These are phyloP conservation scores for Talaromyces sp. DNA, from an alignment of 2,329 filamentous ascomycete species.

Conservation along the genomic window DNA sequence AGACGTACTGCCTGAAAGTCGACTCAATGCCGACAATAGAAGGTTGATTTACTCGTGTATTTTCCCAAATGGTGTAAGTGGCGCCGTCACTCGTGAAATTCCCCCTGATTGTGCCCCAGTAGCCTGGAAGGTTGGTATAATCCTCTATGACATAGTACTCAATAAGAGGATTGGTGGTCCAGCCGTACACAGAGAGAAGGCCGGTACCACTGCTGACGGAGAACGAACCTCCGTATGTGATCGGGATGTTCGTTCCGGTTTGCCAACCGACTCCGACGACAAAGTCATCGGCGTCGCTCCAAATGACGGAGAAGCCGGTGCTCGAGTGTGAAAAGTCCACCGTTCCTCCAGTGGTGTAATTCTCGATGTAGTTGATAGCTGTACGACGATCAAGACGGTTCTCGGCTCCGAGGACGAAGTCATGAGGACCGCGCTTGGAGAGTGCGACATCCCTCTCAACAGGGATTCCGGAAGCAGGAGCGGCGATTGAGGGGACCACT, in stretches of 20 bases:
- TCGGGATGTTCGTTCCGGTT: conserved; percentile 39
- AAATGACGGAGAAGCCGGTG: conserved; percentile 47
- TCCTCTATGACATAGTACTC: too few species aligned
- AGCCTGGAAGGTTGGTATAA: too few species aligned
- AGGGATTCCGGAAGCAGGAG: neutral
- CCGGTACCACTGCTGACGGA: too few species aligned
- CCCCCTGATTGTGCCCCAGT: too few species aligned
- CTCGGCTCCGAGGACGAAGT: neutral
- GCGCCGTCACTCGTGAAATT: too few species aligned
- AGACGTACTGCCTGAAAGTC: too few species aligned
- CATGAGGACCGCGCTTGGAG: neutral
- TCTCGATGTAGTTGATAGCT: neutral
- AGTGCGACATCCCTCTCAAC: neutral
- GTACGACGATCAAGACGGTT: neutral
- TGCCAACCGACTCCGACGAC: conserved; percentile 60
- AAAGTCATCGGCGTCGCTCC: conserved; percentile 51
- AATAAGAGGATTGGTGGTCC: too few species aligned
- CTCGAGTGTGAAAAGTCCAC: conserved; percentile 47
- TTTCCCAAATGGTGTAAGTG: too few species aligned
- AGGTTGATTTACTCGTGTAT: too few species aligned
- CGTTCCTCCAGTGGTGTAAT: conserved; percentile 27
- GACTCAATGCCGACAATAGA: too few species aligned
- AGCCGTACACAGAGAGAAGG: too few species aligned
- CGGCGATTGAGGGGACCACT: neutral
- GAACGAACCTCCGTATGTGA: too few species aligned